These are phyloP conservation scores for Chaetoceros muelleri DNA, from an alignment of 108 stramenopile genomes.

Conservation along the genomic window DNA sequence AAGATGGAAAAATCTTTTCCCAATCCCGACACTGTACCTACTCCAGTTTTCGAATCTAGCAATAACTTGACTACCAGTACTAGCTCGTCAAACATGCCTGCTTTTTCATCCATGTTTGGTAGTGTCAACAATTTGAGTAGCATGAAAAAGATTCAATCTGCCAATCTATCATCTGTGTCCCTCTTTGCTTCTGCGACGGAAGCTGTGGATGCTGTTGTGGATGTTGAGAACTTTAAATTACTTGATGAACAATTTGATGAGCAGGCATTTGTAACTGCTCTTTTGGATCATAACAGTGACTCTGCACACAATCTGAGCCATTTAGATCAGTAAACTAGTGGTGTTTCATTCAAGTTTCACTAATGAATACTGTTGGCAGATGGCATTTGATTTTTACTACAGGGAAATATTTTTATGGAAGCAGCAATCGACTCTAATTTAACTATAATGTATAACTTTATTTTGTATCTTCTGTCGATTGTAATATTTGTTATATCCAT, in stretches of 20 bases:
- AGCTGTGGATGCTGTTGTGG: conserved; percentile 11
- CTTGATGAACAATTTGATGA: background rate
- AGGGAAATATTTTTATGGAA: too few relatives aligned
- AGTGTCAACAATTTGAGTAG: background rate
- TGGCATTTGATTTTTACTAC: too few relatives aligned
- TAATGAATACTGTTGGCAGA: too few relatives aligned
- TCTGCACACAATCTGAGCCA: background rate
- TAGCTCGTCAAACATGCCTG: background rate
- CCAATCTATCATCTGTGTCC: background rate
- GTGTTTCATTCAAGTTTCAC: background rate
- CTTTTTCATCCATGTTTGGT: background rate
- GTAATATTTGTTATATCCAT: too few relatives aligned
- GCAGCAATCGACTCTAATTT: too few relatives aligned
- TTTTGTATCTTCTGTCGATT: too few relatives aligned
- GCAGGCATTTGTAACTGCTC: background rate
- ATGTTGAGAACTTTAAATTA: background rate
- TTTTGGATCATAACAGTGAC: background rate
- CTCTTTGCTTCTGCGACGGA: conserved; percentile 26
- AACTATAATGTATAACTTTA: too few relatives aligned
- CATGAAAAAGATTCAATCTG: background rate
- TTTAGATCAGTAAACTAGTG: background rate
- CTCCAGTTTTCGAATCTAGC: background rate
- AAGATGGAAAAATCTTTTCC: too few relatives aligned
- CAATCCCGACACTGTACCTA: background rate
- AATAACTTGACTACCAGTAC: background rate